Conservation (phyloP, 225 moss, liverwort and hornwort genomes). For the Ulota crispa region DNA sequence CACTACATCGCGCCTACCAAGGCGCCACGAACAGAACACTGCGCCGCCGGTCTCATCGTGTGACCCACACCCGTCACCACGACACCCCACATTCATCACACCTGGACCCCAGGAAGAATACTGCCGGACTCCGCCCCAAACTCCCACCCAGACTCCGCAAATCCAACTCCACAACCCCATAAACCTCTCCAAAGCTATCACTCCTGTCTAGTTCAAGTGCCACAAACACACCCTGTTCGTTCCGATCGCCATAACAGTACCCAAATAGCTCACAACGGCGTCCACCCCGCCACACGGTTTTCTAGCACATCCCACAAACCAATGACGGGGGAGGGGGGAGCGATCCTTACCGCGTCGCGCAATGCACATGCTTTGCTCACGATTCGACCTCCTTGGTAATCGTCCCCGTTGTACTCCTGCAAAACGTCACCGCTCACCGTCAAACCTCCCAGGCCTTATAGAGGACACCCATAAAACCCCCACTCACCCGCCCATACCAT, state of each 20-base stretch:
- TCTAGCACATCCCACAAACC: background rate
- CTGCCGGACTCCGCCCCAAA: background rate
- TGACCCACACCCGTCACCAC: background rate
- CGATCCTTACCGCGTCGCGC: conserved; percentile 63
- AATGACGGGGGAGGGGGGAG: background rate
- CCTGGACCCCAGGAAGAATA: background rate
- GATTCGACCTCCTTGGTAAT: conserved; percentile 78
- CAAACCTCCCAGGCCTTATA: background rate
- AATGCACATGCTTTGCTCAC: conserved; percentile 85
- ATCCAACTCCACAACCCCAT: background rate
- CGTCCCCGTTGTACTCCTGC: conserved; percentile 86
- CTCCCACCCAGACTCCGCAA: background rate
- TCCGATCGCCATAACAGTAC: no score
- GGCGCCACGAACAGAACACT: background rate
- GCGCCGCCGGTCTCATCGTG: background rate
- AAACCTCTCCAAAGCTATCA: background rate
- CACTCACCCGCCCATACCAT: background rate
- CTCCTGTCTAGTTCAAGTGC: no score
- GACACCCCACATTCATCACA: background rate
- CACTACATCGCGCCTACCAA: background rate
- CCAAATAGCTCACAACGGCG: background rate
- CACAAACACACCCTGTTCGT: no score
- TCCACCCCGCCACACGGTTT: background rate
- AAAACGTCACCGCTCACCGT: conserved; percentile 11
- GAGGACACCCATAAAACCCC: background rate